Evolutionary conservation across 805 yeast species (phyloP).

Genomic region (Wickerhamiella lipophila): DNA sequence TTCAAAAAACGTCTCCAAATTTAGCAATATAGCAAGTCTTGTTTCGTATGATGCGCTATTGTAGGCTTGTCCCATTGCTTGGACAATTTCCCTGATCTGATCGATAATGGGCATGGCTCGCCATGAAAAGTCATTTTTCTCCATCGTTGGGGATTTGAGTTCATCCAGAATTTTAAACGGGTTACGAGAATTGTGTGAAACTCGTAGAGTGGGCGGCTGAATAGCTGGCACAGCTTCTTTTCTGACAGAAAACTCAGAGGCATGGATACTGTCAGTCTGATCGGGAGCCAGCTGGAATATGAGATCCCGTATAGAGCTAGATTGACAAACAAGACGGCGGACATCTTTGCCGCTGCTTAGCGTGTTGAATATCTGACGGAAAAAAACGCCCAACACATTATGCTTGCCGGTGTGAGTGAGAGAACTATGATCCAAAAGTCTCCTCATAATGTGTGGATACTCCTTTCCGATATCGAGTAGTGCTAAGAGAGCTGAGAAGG

Average conservation of each 20-base stretch:
- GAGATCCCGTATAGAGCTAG: not conserved
- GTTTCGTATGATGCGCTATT: not conserved
- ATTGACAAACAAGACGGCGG: not conserved
- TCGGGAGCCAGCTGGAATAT: not conserved
- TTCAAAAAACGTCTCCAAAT: not conserved
- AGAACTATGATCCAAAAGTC: not conserved
- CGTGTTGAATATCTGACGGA: not conserved
- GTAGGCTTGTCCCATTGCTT: not conserved
- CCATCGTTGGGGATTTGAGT: not conserved
- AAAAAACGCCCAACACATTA: not conserved
- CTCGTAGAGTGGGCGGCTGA: not conserved
- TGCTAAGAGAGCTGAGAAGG: not conserved
- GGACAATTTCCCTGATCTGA: not conserved
- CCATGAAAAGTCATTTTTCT: not conserved
- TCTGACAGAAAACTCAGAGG: not conserved
- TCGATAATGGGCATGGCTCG: not conserved
- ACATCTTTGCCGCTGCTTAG: not conserved
- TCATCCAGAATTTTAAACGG: not conserved
- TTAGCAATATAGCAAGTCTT: not conserved
- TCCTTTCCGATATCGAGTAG: not conserved
- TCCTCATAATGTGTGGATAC: not conserved
- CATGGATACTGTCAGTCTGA: not conserved
- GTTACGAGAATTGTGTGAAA: not conserved
- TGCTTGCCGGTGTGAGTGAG: not conserved
- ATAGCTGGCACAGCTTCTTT: not conserved